Base-by-base conservation (phyloP, 2,329 filamentous ascomycete species). In the Akanthomyces uredinophilus region DNA sequence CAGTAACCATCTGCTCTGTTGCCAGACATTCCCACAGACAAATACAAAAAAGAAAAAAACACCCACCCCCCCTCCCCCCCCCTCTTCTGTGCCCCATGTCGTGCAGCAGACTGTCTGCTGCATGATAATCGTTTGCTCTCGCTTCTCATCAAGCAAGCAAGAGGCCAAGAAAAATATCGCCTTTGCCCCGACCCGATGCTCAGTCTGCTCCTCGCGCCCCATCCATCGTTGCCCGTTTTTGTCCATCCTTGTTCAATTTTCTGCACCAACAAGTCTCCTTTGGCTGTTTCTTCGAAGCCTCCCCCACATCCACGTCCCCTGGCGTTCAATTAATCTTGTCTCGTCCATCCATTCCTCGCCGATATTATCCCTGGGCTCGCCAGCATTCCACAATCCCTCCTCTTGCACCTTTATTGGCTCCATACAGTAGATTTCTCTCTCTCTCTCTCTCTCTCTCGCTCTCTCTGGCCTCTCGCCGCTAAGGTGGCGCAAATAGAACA, bases 311-410 rank as follows among this genome's bases (percentile, higher is more conserved):
- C 32, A n/a, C 24, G 18, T 35, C 43, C 56, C 32, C 32, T 59
- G 44, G 46, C 37, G 20, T 35, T 43, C 18, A 8, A 18, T 64
- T 62, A 53, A 58, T 59, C 65, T 65, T 75, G 73, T 75, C 73
- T 75, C 69, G 72, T 68, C 65, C 71, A 64, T 70, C 73, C 73
- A 75, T 74, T 75, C 73, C 71, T 70, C 66, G 64, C 63, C 64
- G 57, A 60, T 54, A 55, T 65, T 62, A 62, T 66, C 56, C 63
- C 51, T 58, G 24, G 49, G 18, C 35, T 46, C 52, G 59, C 59
- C 59, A 61, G 29, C 59, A 61, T 61, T 61, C 59, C 59, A 41
- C 27, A 53, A 53, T 53, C 58, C 49, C 58, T 52, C 47, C 24
- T 49, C 50, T 18, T 14, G 27, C 7, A 2, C 10, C 35, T 53